Base-by-base conservation (phyloP, 495 filamentous ascomycete species). In the Elasticomyces elasticus region DNA sequence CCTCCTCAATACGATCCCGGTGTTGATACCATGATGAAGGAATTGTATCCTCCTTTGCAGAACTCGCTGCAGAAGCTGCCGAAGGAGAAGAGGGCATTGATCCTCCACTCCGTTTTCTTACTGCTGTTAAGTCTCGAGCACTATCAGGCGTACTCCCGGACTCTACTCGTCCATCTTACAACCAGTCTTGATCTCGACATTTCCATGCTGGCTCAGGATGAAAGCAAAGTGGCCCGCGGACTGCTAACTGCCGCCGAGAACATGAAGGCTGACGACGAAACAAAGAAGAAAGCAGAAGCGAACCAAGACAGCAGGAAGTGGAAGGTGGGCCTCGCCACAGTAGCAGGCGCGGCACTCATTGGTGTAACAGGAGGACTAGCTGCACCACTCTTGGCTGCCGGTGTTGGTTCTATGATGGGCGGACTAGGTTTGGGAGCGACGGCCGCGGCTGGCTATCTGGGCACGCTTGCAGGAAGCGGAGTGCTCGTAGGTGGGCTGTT, bases 321-420 rank as follows among this genome's bases (percentile, higher is more conserved):
- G 85, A 95, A 89, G 64, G 78, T 88, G 23, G 86, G 85, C 15
- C 71, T 94, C 12, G 89, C 88, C 3, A 83, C 83, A n/a, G 85
- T 89, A 0, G 83, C 80, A 23, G 81, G 81, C 22, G 86, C 83
- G 35, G 88, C 79, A 0, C 65, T 94, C 7, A 89, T 95, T 43
- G 86, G 84, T 1, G 72, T 95, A 1, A 94, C 86, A 6, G 85
- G 87, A 13, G 83, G 83, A 24, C 79, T 96, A 4, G 84, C 89
- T 5, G 85, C 87, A 3, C 85, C 92, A 0, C 70, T 97, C 1
- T 79, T 89, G 13, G 86, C 84, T 5, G 89, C 87, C 10, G 85
- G 87, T 0, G 75, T 96, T 40, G 89, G 91, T 30, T 82, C 82
- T 0, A 76, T 94, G 0, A 82, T 91, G 74, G 87, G 87, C 19